These are phyloP conservation scores for Pseudogymnoascus sp. DNA, from an alignment of 2,329 filamentous ascomycete genomes.

Conservation along the genomic window DNA sequence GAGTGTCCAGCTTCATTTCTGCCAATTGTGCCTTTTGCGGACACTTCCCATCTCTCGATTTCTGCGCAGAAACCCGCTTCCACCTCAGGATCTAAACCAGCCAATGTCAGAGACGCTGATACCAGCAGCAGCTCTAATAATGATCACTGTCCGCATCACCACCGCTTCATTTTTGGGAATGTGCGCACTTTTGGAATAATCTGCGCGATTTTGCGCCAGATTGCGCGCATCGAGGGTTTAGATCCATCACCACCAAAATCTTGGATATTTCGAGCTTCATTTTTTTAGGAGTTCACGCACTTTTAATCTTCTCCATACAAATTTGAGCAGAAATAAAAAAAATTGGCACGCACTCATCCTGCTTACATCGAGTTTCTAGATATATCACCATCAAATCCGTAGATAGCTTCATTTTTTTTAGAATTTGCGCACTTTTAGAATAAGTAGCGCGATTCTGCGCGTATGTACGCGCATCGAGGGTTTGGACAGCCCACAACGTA, in stretches of 20 bases:
- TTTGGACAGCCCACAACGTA: no score
- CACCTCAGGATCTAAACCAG: not conserved
- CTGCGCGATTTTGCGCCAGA: no score
- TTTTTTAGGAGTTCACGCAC: not conserved
- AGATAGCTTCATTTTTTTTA: not conserved
- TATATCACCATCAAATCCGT: no score
- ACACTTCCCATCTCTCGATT: not conserved
- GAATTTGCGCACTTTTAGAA: not conserved
- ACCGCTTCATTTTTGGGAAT: not conserved
- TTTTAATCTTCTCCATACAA: no score
- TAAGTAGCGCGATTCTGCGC: no score
- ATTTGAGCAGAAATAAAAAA: no score
- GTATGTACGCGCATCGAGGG: no score
- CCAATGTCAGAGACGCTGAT: no score
- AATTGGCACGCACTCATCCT: no score
- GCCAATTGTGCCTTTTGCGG: not conserved
- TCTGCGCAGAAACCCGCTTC: not conserved
- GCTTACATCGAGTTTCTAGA: no score
- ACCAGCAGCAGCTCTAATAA: no score
- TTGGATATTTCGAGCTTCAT: not conserved
- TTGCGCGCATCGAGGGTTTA: not conserved
- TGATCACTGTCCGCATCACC: not conserved
- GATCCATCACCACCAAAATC: not conserved
- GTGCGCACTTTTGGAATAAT: not conserved
- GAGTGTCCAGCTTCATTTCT: not conserved